A percentile compares a stretch with the other conserved stretches of the same genome.
These are phyloP conservation scores for Torulaspora globosa DNA, from an alignment of 1,139 yeast species.

Conservation along the genomic window DNA sequence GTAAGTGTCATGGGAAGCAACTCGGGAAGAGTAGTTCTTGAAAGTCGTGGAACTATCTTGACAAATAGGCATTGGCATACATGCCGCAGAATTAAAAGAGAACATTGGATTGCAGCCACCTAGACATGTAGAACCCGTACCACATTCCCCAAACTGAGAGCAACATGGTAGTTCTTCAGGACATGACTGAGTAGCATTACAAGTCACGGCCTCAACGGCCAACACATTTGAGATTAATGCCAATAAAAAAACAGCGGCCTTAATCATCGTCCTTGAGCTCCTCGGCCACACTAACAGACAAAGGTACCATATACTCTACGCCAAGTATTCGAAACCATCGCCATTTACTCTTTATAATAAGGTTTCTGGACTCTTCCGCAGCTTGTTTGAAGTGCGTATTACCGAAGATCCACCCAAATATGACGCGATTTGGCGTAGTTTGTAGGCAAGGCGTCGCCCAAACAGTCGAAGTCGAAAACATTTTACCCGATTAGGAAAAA, in stretches of 20 bases:
- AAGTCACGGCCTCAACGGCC: slow-evolving; percentile 16
- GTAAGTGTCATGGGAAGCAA: slow-evolving; percentile 40
- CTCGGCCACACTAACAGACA: too few relatives aligned
- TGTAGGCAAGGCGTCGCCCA: too few relatives aligned
- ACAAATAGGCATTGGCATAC: slow-evolving; percentile 62
- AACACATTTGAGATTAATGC: slow-evolving; percentile 3
- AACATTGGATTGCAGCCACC: slow-evolving; percentile 64
- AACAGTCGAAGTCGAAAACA: neutral
- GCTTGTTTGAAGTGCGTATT: neutral
- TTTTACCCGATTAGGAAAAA: neutral
- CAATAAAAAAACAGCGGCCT: neutral
- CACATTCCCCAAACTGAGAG: slow-evolving; percentile 74
- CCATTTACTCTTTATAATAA: neutral
- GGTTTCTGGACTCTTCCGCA: neutral
- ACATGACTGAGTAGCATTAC: slow-evolving; percentile 43
- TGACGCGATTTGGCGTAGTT: too few relatives aligned
- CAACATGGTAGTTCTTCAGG: slow-evolving; percentile 78
- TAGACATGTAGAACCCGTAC: slow-evolving; percentile 72
- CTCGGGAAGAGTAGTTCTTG: slow-evolving; percentile 36
- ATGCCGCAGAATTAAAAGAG: slow-evolving; percentile 49
- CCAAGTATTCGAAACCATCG: too few relatives aligned
- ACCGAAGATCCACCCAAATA: neutral
- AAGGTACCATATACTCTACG: too few relatives aligned
- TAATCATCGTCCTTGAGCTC: neutral
- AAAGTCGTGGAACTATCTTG: slow-evolving; percentile 41